Evolutionary conservation across 1,284 basidiomycete species (phyloP).

Genomic region (Tilletia walkeri): DNA sequence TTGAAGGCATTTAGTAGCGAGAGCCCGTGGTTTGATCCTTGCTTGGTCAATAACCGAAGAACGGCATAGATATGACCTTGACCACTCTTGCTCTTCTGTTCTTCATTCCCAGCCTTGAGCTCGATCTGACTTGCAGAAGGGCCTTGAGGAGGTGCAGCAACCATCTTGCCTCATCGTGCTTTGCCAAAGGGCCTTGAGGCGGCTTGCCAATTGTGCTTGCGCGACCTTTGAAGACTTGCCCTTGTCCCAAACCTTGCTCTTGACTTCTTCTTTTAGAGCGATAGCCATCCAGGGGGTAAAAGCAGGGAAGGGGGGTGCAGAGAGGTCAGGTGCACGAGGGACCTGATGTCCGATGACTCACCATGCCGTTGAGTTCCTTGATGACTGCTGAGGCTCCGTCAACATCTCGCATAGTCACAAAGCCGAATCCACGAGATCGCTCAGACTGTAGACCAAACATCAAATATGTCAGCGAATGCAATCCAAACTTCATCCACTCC

Average conservation of each 20-base stretch:
- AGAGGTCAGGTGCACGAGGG: too few species aligned
- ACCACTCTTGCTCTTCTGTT: too few species aligned
- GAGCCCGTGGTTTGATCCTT: too few species aligned
- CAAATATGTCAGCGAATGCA: too few species aligned
- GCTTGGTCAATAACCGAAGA: too few species aligned
- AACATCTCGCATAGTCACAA: slow-evolving; percentile 84
- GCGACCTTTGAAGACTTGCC: neutral
- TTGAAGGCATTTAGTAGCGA: too few species aligned
- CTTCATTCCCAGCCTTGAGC: neutral
- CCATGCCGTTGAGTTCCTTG: slow-evolving; percentile 85
- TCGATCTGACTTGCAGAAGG: slow-evolving; percentile 4
- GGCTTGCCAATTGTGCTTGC: too few species aligned
- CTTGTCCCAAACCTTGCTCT: too few species aligned
- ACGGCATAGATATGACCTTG: too few species aligned
- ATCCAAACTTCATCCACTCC: too few species aligned
- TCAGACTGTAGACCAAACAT: slow-evolving; percentile 68
- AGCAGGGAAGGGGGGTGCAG: neutral
- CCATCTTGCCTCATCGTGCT: neutral
- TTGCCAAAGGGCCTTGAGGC: neutral
- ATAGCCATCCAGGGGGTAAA: neutral
- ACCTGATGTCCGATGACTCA: slow-evolving; percentile 59
- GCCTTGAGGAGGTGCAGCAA: neutral
- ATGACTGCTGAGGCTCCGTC: slow-evolving; percentile 87
- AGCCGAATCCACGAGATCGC: slow-evolving; percentile 94
- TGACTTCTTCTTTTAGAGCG: too few species aligned